A percentile compares a stretch with the other conserved stretches of the same genome.
Evolutionary conservation across 345 rosid genomes (phyloP).

Genomic region (Heritiera littoralis): DNA sequence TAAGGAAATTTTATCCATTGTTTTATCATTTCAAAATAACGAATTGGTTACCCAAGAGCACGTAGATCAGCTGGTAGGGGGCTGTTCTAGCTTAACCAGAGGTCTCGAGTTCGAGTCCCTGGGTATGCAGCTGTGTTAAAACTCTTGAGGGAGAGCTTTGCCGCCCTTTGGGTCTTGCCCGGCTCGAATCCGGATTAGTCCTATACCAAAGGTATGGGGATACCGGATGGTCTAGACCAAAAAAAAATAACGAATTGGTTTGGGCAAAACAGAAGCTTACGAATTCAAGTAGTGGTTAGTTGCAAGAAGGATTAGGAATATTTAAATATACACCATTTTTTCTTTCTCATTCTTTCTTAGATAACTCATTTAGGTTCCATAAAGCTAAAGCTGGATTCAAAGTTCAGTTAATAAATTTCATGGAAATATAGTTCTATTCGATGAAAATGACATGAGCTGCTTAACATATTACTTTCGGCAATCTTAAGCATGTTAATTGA

Average conservation of each 20-base stretch:
- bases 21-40: neutral
- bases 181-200: too few relatives aligned
- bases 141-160: too few relatives aligned
- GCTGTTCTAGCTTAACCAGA: too few relatives aligned
- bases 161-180: too few relatives aligned
- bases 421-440: neutral
- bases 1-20: neutral
- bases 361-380: too few relatives aligned
- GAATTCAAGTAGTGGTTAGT: neutral
- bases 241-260: slow-evolving; percentile 14
- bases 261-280: neutral
- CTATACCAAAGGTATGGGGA: too few relatives aligned
- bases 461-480: neutral
- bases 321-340: neutral
- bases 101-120: too few relatives aligned
- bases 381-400: neutral
- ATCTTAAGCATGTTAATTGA: neutral
- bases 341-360: too few relatives aligned
- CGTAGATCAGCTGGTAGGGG: too few relatives aligned
- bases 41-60: too few relatives aligned
- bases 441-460: neutral
- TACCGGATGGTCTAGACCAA: too few relatives aligned
- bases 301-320: neutral
- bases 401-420: neutral
- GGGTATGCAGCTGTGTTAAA: too few relatives aligned